Base-by-base conservation (phyloP, 495 filamentous ascomycete genomes). In the Talaromyces wortmannii region DNA sequence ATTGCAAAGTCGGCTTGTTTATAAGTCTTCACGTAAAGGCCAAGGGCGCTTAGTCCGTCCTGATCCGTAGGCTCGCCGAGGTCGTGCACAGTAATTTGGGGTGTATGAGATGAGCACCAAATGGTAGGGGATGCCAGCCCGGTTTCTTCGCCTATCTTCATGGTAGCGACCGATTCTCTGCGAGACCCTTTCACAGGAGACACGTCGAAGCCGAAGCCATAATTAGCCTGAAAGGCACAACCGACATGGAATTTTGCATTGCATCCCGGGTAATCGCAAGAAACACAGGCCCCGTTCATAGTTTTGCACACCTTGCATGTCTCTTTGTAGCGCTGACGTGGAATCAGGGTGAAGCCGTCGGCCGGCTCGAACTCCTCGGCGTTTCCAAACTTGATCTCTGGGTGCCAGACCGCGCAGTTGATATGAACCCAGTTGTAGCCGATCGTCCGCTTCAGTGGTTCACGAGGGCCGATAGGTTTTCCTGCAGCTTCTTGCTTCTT, bases 391-490 rank as follows among this genome's bases (percentile, higher is more conserved):
- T 90, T 95, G 59, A 96, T 84, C 63, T 97, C 94, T 0, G 91
- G 89, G 8, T 85, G 89, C 85, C 87, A 97, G 31, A 97, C 75
- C 5, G 94, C 91, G 61, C 94, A 99, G 44, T 84, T 81, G 30
- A 97, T 90, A 64, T 99, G 94, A n/a, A 95, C 88, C 94, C 94
- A 99, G 61, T 97, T 97, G 69, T 97, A 97, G 55, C 90, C 87
- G 7, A 86, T 83, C 0, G 94, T 99, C 31, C 88, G 79, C 74
- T 99, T 99, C 52, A 99, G 70, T 4, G 94, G 86, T 61, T 97
- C 94, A 15, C 95, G 88, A 30, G 94, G 94, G 61, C 88, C 81
- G 18, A 86, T 69, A 4, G 95, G 92, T 48, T 79, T 79, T 36
- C 90, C 87, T 55, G 87, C 89, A 29, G 90, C 85, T 62, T 89